Evolutionary conservation across 2,329 filamentous ascomycete species (phyloP).

Genomic region (Pyricularia grisea): DNA sequence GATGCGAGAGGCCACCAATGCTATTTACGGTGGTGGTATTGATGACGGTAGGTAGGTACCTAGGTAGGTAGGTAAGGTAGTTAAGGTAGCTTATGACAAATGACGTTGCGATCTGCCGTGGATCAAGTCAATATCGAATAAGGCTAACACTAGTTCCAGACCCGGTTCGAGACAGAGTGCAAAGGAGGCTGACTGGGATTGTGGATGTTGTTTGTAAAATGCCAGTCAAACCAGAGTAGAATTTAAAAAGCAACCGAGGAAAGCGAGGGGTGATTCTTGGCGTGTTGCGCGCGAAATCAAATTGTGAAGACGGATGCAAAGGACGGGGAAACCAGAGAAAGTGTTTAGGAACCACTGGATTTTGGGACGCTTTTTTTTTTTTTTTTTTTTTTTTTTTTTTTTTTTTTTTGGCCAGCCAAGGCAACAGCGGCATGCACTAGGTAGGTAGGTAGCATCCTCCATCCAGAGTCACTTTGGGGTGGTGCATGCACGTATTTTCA

Average conservation of each 20-base stretch:
- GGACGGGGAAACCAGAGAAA: background rate
- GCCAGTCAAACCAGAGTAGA: background rate
- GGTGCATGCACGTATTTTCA: background rate
- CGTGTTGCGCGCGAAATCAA: background rate
- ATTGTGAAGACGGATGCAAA: background rate
- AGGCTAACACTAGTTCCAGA: background rate
- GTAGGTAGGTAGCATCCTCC: no score
- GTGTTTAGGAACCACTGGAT: background rate
- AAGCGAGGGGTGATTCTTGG: background rate
- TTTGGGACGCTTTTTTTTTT: background rate
- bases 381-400: background rate
- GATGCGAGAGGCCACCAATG: background rate
- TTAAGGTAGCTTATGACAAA: background rate
- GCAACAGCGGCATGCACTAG: background rate
- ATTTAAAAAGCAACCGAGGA: background rate
- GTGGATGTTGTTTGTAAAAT: background rate
- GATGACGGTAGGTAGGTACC: no score
- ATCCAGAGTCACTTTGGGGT: background rate
- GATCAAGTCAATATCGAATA: background rate
- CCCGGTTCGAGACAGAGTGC: no score
- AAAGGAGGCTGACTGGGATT: no score
- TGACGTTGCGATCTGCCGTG: background rate
- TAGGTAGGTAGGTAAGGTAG: no score
- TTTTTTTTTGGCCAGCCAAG: background rate
- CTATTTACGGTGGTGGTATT: background rate